Evolutionary conservation across 2,329 filamentous ascomycete genomes (phyloP).

Genomic region (Arthrobotrys conoides): DNA sequence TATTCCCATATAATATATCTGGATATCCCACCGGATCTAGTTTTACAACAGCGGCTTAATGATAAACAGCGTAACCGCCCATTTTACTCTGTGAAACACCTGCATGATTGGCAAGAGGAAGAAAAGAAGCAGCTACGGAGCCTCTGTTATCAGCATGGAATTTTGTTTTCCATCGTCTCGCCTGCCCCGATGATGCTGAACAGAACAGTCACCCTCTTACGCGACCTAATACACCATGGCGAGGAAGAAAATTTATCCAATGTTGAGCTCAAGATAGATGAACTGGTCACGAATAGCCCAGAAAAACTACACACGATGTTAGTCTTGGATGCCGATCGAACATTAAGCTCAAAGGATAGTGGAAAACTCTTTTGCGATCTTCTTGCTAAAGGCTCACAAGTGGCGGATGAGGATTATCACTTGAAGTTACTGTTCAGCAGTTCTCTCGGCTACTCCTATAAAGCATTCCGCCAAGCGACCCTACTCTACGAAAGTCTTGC

Average conservation of each 20-base stretch:
- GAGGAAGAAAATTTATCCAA: conserved; percentile 67
- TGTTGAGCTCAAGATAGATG: conserved; percentile 66
- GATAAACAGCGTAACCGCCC: conserved; percentile 68
- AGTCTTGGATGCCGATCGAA: conserved; percentile 74
- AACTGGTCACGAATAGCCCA: conserved; percentile 63
- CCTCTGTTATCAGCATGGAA: conserved; percentile 69
- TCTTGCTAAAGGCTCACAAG: conserved; percentile 23
- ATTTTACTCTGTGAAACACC: conserved; percentile 65
- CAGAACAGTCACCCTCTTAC: conserved; percentile 65
- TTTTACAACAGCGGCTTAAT: conserved; percentile 66
- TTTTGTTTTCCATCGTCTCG: conserved; percentile 69
- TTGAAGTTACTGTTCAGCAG: conserved; percentile 70
- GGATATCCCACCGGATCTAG: conserved; percentile 66
- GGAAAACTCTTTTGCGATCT: conserved; percentile 71
- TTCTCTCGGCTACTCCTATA: conserved; percentile 70
- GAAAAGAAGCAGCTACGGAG: conserved; percentile 69
- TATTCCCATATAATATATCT: conserved; percentile 76
- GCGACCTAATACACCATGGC: conserved; percentile 67
- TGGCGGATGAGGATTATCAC: conserved; percentile 61
- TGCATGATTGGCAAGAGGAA: conserved; percentile 70
- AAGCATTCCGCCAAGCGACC: conserved; percentile 72
- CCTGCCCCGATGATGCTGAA: conserved; percentile 37
- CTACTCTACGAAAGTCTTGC: conserved; percentile 67
- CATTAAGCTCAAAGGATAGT: conserved; percentile 71
- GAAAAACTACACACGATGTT: conserved; percentile 68